Base-by-base conservation (phyloP, 2,329 filamentous ascomycete genomes). In the Fusarium poae region DNA sequence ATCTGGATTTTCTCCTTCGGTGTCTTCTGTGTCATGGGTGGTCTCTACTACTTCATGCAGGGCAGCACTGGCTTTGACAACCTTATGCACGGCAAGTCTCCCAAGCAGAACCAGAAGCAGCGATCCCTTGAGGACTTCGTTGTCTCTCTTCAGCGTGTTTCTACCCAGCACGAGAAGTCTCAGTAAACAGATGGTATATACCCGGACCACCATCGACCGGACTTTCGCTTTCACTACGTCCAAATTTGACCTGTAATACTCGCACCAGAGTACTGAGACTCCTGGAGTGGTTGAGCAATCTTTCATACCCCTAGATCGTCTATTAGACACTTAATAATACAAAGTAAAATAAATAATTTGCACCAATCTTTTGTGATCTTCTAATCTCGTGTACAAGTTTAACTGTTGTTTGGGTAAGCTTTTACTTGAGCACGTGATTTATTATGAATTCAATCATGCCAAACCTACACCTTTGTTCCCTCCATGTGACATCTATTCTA, bases 1-100 rank as follows among this genome's bases (percentile, higher is more conserved):
- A 87, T 97, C 78, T 97, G 93, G 92, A 89, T 96, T 76, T 96
- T 94, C 85, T 94, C 93, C 18, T 93, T 97, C 78, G 94, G 93
- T 79, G 86, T 97, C 76, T 96, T 97, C 85, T 93, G 90, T 78
- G 86, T 94, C 77, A 89, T 95, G 87, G 92, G 89, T 76, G 89
- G 88, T 78, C 81, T 91, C 40, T 83, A 83, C 80, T 94, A 94
- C 84, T 86, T 96, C 76, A 88, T 97, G 77, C 90, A 95, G 80
- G 91, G 91, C 79, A 93, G 89, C 76, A 82, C 87, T 66, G 90
- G 91, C 67, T 97, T 97, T 80, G 92, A 97, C 82, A 95, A 96
- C 84, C 85, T 97, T 69, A 96, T 97, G 92, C 93, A 97, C 83
- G 92, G 93, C 78, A 94, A 94, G 85, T 91, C 89, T 67, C 88